Percentiles rank a stretch among this genome's conserved stretches.
phyloP scores from a whole-genome alignment of 2,329 filamentous ascomycete genomes.

The Ambrosiella xylebori region DNA sequence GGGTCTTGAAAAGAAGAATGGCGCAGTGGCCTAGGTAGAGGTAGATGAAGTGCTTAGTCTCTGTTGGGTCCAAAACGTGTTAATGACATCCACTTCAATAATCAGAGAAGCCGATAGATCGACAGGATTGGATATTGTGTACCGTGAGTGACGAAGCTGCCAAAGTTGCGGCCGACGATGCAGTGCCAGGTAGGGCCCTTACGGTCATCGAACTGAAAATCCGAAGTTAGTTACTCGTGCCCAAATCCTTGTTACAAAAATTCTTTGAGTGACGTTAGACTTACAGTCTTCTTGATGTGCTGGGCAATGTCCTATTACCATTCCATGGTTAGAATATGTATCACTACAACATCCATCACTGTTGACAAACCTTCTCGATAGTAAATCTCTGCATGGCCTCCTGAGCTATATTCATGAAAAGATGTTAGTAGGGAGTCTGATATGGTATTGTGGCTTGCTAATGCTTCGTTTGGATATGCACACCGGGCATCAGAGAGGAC shows the following conservation, averaged over 20 bases:
- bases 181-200: slow-evolving; percentile 99
- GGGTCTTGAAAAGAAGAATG: slow-evolving; percentile 97
- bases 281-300: slow-evolving; percentile 83
- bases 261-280: slow-evolving; percentile 15
- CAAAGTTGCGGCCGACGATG: slow-evolving; percentile 96
- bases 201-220: slow-evolving; percentile 70
- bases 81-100: slow-evolving; percentile 16
- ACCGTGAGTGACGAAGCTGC: slow-evolving; percentile 98
- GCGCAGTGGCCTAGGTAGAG: slow-evolving; percentile 98
- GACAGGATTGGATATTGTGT: slow-evolving; percentile 15
- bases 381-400: slow-evolving; percentile 47
- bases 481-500: neutral
- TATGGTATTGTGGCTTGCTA: neutral
- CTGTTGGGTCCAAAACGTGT: slow-evolving; percentile 29
- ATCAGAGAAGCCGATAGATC: neutral
- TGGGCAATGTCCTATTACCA: slow-evolving; percentile 68
- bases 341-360: neutral
- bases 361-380: slow-evolving; percentile 37
- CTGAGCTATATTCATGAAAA: slow-evolving; percentile 28
- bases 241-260: neutral
- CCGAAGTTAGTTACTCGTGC: neutral
- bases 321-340: neutral
- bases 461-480: neutral
- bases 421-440: slow-evolving; percentile 13
- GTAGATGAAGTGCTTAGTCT: slow-evolving; percentile 99